Conservation (phyloP, 192 early-diverging fungal genomes). For the Dispira parvispora region DNA sequence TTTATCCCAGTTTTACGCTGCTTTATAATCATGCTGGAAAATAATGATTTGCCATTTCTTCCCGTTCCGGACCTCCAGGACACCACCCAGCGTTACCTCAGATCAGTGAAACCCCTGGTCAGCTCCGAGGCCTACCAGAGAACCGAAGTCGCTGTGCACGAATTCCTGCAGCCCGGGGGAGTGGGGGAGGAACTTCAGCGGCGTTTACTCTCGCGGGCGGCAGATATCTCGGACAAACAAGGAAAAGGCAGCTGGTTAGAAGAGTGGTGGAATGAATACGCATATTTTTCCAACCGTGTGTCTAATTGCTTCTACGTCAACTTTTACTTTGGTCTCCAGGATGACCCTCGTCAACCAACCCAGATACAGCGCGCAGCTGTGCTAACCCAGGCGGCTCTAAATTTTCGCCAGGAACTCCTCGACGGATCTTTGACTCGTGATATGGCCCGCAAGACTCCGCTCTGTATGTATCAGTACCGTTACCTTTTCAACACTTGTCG, state of each 20-base stretch:
- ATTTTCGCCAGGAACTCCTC: conserved; percentile 36
- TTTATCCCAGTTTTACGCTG: no score
- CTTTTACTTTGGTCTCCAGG: conserved; percentile 31
- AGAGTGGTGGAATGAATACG: conserved; percentile 33
- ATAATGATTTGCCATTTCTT: conserved; percentile 20
- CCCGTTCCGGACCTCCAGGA: conserved; percentile 37
- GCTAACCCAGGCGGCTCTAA: conserved; percentile 43
- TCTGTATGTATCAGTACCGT: conserved; percentile 73
- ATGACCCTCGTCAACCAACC: conserved; percentile 13
- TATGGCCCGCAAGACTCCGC: conserved; percentile 42
- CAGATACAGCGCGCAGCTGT: conserved; percentile 37
- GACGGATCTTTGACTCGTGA: conserved; percentile 50
- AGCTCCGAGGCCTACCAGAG: conserved; percentile 24
- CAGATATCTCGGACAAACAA: conserved; percentile 11
- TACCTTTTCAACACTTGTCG: conserved; percentile 71
- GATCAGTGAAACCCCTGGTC: conserved; percentile 27
- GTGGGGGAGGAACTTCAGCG: conserved; percentile 23
- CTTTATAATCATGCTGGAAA: no score
- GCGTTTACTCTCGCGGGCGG: conserved; percentile 26
- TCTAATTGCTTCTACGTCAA: conserved; percentile 31
- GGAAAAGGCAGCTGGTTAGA: conserved; percentile 25
- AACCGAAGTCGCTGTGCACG: conserved; percentile 25
- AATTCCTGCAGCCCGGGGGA: conserved; percentile 26
- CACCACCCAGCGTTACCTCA: conserved; percentile 30
- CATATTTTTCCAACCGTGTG: conserved; percentile 30